These are phyloP conservation scores for Baeospora myosura DNA, from an alignment of 1,284 basidiomycete genomes.

Conservation along the genomic window DNA sequence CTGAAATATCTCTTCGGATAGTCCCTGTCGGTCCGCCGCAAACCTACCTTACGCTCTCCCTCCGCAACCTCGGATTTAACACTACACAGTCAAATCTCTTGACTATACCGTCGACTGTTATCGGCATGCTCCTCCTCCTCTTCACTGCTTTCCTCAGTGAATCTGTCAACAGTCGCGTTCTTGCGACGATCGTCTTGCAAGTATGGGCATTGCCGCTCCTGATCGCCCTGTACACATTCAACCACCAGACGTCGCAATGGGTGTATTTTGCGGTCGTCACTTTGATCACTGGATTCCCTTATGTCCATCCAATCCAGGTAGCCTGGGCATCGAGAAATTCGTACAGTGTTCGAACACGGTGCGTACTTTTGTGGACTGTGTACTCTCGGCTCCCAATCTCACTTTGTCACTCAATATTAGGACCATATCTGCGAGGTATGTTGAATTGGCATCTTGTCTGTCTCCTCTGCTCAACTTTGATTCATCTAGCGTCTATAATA, in stretches of 20 bases:
- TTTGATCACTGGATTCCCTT: conserved; percentile 44
- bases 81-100: conserved; percentile 47
- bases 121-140: conserved; percentile 37
- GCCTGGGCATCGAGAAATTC: conserved; percentile 61
- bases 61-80: conserved; percentile 45
- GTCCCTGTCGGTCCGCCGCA: conserved; percentile 41
- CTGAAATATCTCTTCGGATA: conserved; percentile 12
- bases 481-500: conserved; percentile 56
- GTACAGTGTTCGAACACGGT: conserved; percentile 44
- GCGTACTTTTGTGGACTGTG: conserved; percentile 7
- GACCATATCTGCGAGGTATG: conserved; percentile 42
- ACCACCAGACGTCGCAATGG: conserved; percentile 47
- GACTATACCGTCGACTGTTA: conserved; percentile 38
- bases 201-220: conserved; percentile 58
- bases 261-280: conserved; percentile 51
- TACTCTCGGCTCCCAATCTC: too few relatives aligned
- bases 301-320: conserved; percentile 31
- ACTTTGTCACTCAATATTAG: conserved; percentile 18
- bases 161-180: conserved; percentile 45
- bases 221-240: conserved; percentile 49
- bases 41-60: conserved; percentile 45
- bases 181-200: conserved; percentile 46
- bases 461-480: conserved; percentile 14
- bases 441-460: not conserved
- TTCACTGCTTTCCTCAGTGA: conserved; percentile 47